phyloP scores from a whole-genome alignment of 768 basidiomycete species.

The Tricholoma flavovirens region DNA sequence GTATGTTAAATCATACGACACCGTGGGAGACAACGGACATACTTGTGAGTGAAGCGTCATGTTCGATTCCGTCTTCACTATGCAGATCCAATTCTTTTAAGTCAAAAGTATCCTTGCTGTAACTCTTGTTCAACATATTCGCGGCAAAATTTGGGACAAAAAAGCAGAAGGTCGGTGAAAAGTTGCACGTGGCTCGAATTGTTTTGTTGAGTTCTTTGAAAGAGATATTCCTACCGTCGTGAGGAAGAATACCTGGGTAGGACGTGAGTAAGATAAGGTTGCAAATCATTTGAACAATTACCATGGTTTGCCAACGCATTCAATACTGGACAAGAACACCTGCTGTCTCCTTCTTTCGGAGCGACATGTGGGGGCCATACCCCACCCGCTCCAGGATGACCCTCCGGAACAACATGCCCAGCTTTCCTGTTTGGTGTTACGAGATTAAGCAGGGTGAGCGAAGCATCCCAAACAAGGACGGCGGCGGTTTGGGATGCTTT shows the following conservation, averaged over 20 bases:
- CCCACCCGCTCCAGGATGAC: constrained; percentile 52
- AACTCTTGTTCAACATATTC: constrained; percentile 48
- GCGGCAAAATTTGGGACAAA: constrained; percentile 63
- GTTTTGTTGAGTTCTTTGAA: constrained; percentile 44
- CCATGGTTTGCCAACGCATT: constrained; percentile 86
- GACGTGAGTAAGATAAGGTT: constrained; percentile 14
- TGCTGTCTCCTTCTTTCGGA: constrained; percentile 57
- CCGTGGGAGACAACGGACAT: constrained; percentile 22
- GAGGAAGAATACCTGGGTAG: constrained; percentile 54
- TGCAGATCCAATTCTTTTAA: constrained; percentile 65
- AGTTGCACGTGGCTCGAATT: constrained; percentile 61
- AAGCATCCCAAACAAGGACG: constrained; percentile 47
- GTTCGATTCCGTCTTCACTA: constrained; percentile 73
- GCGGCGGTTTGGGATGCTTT: constrained; percentile 22
- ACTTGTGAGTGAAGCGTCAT: constrained; percentile 61
- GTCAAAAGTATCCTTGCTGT: constrained; percentile 55
- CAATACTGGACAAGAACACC: constrained; percentile 68
- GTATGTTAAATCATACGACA: constrained; percentile 3
- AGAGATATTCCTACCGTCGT: constrained; percentile 60
- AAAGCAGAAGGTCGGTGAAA: constrained; percentile 58
- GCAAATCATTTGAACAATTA: constrained; percentile 29
- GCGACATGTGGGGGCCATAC: constrained; percentile 64
- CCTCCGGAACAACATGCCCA: constrained; percentile 52
- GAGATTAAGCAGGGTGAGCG: constrained; percentile 46
- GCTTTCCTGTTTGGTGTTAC: constrained; percentile 41